Evolutionary conservation across 202 grass and related monocot species (phyloP), one percentile per base, ranked within the genome.

Genomic region (Carex sylvatica): DNA sequence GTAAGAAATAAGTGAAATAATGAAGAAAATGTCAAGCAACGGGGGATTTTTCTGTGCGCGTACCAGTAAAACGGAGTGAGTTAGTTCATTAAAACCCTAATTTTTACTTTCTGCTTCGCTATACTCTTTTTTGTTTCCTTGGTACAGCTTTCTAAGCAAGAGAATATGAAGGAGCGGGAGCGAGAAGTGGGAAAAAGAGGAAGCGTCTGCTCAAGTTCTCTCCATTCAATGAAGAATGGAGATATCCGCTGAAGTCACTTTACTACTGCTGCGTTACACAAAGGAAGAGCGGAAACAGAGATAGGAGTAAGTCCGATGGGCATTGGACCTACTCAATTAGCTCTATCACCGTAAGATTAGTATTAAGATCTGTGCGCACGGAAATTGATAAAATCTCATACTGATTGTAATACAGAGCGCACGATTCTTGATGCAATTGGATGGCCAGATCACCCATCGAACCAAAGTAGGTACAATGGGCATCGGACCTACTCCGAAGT

Each of bases 121-220:
- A 33, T 58, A 5, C 58, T 62, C 33, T 79, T 79, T 54, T 55
- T 60, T 16, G 4, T 62, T 79, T 44, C 33, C 6, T 23, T 6
- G 30, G 76, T 79, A 60, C 76, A 46, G 2, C 13, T 79, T 79
- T 38, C 55, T 79, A 79, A 62, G 36, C 53, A 78, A 35, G 35
- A 62, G 75, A 33, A 61, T 79, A 42, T 7, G 36, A 22, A 61
- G 74, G 24, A 79, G 76, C 76, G 76, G 76, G 76, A 79, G 76
- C 16, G 53, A 28, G 15, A 22, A 79, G 52, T 79, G 31, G 53
- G 53, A 38, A 60, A 79, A 46, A 79, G 31, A 79, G 53, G 53
- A 30, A 20, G 58, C 16, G 73, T 4, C 33, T 4, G 14, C 2
- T 36, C 3, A 11, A 12, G 2, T 62, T 20, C 13, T 62, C 28